Base-by-base conservation (phyloP, 495 filamentous ascomycete species). In the Peziza echinospora region DNA sequence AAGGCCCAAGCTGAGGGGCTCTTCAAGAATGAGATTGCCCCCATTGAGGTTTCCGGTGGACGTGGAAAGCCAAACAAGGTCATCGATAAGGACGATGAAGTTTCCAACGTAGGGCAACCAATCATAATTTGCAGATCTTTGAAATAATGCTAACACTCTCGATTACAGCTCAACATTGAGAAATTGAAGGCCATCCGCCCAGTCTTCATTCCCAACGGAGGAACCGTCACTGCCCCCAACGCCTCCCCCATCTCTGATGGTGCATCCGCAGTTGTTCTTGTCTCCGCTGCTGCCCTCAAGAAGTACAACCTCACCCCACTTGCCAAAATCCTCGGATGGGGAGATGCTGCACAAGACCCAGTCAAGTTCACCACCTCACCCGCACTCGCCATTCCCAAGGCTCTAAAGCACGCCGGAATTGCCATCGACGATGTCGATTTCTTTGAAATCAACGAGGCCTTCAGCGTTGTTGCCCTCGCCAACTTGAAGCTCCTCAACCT, bases 391-490 rank as follows among this genome's bases (percentile, higher is more conserved):
- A 89, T 97, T 47, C 89, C 89, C 49, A 94, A 94, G 70, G 89
- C 89, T 11, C 73, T 96, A 51, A 80, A 81, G 69, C 86, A 97
- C 63, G 89, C 89, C 26, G 76, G 77, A 48, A 63, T 94, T 43
- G 70, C 75, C 26, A 71, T 76, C 53, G 69, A 78, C 40, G 66
- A 77, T 30, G 72, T 97, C 44, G 87, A 94, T 56, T 87, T 77
- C 52, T 96, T 87, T 57, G 89, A 97, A 71, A 93, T 97, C 70
- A 97, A 97, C 65, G 89, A 97, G 67, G 89, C 89, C 5, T 97
- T 97, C 71, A 85, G 80, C 39, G 89, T 97, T 21, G 89, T 97
- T 41, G 86, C 89, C 13, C 67, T 96, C 42, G 87, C 89, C 48
- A 97, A 97, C 65, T 72, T 92, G 66, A 93, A 94, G 70, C 58